Evolutionary conservation across 1,284 basidiomycete species (phyloP).

Genomic region (Tylopilus orsonianus): DNA sequence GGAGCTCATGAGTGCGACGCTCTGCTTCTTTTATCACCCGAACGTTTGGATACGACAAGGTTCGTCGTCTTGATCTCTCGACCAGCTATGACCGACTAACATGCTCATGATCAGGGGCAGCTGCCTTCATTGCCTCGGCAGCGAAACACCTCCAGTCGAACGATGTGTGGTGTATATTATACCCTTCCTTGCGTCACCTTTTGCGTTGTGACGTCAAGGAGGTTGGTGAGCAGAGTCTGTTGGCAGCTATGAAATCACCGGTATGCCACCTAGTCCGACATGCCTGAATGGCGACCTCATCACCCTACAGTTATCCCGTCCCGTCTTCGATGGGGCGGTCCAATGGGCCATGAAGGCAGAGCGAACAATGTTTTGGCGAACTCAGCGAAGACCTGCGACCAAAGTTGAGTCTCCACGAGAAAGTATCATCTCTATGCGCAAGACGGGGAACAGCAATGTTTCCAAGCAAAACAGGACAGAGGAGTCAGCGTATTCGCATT

Average conservation of each 20-base stretch:
- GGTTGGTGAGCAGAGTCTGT: constrained; percentile 73
- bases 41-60: constrained; percentile 95
- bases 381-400: constrained; percentile 42
- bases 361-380: constrained; percentile 75
- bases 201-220: constrained; percentile 82
- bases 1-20: constrained; percentile 85
- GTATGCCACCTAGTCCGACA: constrained; percentile 47
- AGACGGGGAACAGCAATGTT: constrained; percentile 41
- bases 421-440: constrained; percentile 62
- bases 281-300: constrained; percentile 1
- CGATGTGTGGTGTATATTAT: constrained; percentile 96
- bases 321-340: constrained; percentile 79
- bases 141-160: constrained; percentile 77
- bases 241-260: constrained; percentile 75
- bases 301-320: constrained; percentile 61
- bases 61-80: constrained; percentile 27
- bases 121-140: constrained; percentile 64
- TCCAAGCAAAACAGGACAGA: constrained; percentile 58
- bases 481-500: constrained; percentile 52
- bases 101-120: constrained; percentile 57
- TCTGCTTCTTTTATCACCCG: constrained; percentile 93
- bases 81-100: neutral
- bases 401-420: constrained; percentile 69
- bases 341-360: constrained; percentile 85
- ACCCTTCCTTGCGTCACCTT: constrained; percentile 86